Evolutionary conservation across 768 basidiomycete species (phyloP).

Genomic region (Lentinula raphanica): DNA sequence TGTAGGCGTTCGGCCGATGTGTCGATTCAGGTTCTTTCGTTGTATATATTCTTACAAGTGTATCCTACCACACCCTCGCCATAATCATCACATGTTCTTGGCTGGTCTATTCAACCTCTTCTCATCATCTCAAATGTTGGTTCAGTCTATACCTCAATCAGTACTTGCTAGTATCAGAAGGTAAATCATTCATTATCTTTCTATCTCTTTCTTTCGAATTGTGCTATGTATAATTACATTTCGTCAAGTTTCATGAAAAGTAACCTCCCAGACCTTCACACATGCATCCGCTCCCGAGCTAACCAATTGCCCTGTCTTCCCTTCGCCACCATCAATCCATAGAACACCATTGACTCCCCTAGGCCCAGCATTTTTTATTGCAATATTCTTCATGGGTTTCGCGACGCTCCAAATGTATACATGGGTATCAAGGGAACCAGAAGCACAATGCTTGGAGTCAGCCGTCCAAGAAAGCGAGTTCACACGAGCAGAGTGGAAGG

Average conservation of each 20-base stretch:
- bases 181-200: no score
- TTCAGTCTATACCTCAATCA: no score
- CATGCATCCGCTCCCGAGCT: slow-evolving; percentile 81
- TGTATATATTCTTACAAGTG: not conserved
- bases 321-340: slow-evolving; percentile 55
- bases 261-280: slow-evolving; percentile 67
- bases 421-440: slow-evolving; percentile 89
- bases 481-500: slow-evolving; percentile 79
- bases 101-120: no score
- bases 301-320: slow-evolving; percentile 48
- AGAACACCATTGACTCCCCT: slow-evolving; percentile 79
- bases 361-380: slow-evolving; percentile 81
- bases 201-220: no score
- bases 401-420: slow-evolving; percentile 83
- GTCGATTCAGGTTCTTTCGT: not conserved
- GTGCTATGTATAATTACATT: no score
- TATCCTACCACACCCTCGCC: not conserved
- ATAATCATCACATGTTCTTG: no score
- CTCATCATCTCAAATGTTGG: not conserved
- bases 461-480: slow-evolving; percentile 73
- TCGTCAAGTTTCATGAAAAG: slow-evolving; percentile 23
- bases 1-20: not conserved
- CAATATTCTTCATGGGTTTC: slow-evolving; percentile 66
- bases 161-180: no score
- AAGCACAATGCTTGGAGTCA: slow-evolving; percentile 73